Conservation (phyloP, 345 rosid species). For the Triadica sebifera region DNA sequence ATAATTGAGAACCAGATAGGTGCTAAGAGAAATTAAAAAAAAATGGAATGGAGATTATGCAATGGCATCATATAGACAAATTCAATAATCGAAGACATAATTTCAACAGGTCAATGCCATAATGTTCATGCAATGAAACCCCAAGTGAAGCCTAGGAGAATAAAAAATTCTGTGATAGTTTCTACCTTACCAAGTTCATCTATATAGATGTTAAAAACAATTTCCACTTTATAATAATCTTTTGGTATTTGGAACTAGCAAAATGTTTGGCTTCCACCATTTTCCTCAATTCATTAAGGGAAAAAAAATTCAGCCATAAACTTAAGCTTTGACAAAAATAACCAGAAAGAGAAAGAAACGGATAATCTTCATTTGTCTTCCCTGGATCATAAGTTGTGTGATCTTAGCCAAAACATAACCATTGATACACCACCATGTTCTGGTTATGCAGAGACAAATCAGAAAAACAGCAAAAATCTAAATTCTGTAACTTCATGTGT, state of each 20-base stretch:
- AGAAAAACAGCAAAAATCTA: neutral
- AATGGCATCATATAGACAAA: neutral
- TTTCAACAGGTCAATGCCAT: neutral
- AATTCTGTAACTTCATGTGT: neutral
- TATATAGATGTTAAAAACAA: too few relatives aligned
- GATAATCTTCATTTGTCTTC: neutral
- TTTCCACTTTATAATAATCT: too few relatives aligned
- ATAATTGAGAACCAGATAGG: neutral
- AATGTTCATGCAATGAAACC: slow-evolving; percentile 1
- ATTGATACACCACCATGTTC: neutral
- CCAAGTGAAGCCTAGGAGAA: neutral
- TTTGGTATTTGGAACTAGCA: too few relatives aligned
- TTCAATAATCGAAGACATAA: neutral
- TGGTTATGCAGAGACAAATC: neutral
- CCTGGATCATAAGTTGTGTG: neutral
- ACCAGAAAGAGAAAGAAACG: neutral
- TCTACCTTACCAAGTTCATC: too few relatives aligned
- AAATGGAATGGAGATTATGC: neutral
- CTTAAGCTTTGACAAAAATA: neutral
- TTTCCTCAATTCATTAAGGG: neutral
- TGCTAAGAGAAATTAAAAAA: neutral
- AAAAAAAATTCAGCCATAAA: neutral
- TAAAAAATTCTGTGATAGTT: too few relatives aligned
- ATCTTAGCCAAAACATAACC: neutral
- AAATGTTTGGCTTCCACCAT: too few relatives aligned